Evolutionary conservation across 176 grass and related monocot genomes (phyloP), one percentile per base, ranked within the genome.

Genomic region (Musa acuminata): DNA sequence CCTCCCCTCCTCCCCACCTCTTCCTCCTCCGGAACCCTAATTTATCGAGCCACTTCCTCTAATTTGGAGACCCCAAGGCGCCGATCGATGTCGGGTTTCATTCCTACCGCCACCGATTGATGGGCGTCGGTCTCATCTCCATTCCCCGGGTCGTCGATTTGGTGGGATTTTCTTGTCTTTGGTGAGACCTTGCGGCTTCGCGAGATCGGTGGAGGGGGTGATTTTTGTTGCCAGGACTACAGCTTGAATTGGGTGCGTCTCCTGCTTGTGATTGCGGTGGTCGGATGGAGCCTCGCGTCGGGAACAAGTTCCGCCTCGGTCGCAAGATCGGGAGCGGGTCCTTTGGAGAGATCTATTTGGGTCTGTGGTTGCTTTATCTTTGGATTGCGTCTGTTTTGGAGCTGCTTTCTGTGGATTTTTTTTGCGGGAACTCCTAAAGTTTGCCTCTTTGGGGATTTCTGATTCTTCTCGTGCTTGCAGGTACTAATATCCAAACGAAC

Each of bases 291-390:
- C 88, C 88, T 73, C 88, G 88, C 68, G 84, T 90, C 8, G 88
- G 76, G 60, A 90, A 87, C 84, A 90, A 87, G 82, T 90, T 84
- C 64, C 82, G 84, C 72, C 84, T 90, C 14, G 88, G 84, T 51
- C 84, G 84, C 73, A 90, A 84, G 84, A 83, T 90, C 55, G 88
- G 88, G 63, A 91, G 88, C 77, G 88, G 88, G 11, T 91, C 88
- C 9, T 91, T 91, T 67, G 85, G 85, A 63, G 88, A 91, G 85
- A 87, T 91, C 73, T 87, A 75, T 70, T 85, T 91, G 66, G 85
- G 88, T 91, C 22, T 8, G 1, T 70, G 65, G 62, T 57, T 74
- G 1, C 16, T 23, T 8, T 53, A 10, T 8, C 13, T 27, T n/a
- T 35, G 54, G 22, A 1, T 49, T 69, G 8, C 2, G 5, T 66